Evolutionary conservation across 2,329 filamentous ascomycete genomes (phyloP).

Genomic region (Passalora sequoiae): DNA sequence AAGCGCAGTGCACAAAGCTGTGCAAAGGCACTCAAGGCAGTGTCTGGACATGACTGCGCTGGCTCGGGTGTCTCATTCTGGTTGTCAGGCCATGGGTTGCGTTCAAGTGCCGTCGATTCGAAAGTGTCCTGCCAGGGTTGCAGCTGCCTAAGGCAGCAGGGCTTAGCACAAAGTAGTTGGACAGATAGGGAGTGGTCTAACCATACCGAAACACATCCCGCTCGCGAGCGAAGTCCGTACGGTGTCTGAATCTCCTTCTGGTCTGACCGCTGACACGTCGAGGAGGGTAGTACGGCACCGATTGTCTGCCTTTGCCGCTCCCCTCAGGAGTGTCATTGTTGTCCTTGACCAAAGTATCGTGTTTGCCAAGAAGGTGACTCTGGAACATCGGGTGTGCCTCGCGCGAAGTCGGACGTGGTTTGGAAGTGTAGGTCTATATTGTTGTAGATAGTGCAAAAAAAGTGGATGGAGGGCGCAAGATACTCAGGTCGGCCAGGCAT

Average conservation of each 20-base stretch:
- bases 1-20: constrained; percentile 50
- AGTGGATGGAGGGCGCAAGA: no score
- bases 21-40: constrained; percentile 43
- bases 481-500: no score
- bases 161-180: no score
- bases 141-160: background rate
- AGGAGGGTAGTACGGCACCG: background rate
- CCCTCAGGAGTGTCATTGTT: no score
- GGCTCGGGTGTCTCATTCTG: background rate
- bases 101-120: background rate
- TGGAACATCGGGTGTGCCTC: no score
- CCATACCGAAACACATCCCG: background rate
- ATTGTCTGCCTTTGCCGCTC: no score
- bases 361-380: no score
- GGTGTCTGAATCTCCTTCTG: background rate
- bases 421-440: background rate
- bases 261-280: background rate
- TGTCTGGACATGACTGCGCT: background rate
- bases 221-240: background rate
- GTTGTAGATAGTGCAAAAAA: background rate
- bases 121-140: background rate
- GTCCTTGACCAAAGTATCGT: no score
- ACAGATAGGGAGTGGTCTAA: no score
- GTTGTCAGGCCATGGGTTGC: background rate
- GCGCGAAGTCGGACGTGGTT: no score